These are phyloP conservation scores for Ogataea degrootiae DNA, from an alignment of 805 yeast species.

Conservation along the genomic window DNA sequence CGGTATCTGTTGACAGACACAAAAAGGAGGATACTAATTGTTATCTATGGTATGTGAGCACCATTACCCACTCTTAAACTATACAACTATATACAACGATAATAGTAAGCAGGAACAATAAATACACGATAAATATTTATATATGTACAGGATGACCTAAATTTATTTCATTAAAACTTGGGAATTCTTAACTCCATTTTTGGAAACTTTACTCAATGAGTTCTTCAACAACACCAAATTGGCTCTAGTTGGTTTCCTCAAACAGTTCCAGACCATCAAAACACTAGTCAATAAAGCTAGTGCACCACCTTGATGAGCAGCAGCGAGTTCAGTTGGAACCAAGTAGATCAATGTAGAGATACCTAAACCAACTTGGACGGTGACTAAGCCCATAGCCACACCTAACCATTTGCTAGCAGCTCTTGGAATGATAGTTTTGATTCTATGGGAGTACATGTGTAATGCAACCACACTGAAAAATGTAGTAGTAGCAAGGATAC, in stretches of 20 bases:
- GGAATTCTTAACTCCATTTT: not conserved
- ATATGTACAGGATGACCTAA: too few species aligned
- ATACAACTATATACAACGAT: too few species aligned
- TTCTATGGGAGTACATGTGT: constrained; percentile 62
- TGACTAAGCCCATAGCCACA: constrained; percentile 75
- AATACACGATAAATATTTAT: too few species aligned
- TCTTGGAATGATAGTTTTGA: constrained; percentile 53
- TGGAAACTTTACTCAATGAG: constrained; percentile 17
- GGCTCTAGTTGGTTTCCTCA: constrained; percentile 48
- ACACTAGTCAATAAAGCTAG: constrained; percentile 79
- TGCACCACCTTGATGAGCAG: constrained; percentile 97
- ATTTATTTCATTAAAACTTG: not conserved
- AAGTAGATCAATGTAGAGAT: constrained; percentile 78
- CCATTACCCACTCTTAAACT: too few species aligned
- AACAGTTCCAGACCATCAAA: constrained; percentile 53
- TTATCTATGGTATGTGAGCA: too few species aligned
- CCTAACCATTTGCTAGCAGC: constrained; percentile 54
- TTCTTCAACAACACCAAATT: constrained; percentile 28
- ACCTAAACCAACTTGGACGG: constrained; percentile 82
- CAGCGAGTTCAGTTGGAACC: constrained; percentile 91
- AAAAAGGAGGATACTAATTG: too few species aligned
- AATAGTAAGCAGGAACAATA: too few species aligned
- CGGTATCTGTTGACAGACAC: too few species aligned
- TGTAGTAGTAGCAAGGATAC: constrained; percentile 78
- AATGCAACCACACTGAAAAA: constrained; percentile 64